Conservation (phyloP, 2,329 filamentous ascomycete species). For the Dryadomyces quercus-mongolicae region DNA sequence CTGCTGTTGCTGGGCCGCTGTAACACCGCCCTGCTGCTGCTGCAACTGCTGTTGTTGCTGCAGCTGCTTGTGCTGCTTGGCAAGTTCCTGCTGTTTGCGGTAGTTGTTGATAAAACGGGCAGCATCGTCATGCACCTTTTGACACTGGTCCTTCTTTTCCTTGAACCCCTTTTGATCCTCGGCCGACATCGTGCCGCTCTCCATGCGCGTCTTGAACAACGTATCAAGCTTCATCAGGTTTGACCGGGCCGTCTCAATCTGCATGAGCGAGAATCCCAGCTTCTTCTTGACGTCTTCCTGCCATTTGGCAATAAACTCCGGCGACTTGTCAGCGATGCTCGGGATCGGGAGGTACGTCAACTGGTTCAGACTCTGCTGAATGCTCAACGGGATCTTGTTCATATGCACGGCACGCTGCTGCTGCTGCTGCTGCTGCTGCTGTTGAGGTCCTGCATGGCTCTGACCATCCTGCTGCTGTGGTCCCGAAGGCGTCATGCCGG, state of each 20-base stretch:
- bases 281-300: slow-evolving; percentile 32
- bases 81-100: slow-evolving; percentile 28
- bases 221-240: slow-evolving; percentile 30
- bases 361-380: slow-evolving; percentile 33
- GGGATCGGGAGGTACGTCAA: slow-evolving; percentile 34
- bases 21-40: not conserved
- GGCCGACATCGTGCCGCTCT: slow-evolving; percentile 29
- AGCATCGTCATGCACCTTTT: slow-evolving; percentile 34
- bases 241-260: slow-evolving; percentile 34
- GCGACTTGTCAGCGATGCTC: slow-evolving; percentile 28
- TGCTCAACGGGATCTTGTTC: slow-evolving; percentile 25
- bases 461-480: slow-evolving; percentile 11
- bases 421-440: not conserved
- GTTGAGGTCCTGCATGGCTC: not conserved
- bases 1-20: not conserved
- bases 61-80: slow-evolving; percentile 11
- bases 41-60: slow-evolving; percentile 11
- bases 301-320: slow-evolving; percentile 34
- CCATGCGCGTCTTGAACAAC: slow-evolving; percentile 27
- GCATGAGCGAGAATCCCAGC: slow-evolving; percentile 34
- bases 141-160: slow-evolving; percentile 28
- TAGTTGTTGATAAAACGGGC: slow-evolving; percentile 35
- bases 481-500: slow-evolving; percentile 10
- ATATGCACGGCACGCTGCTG: slow-evolving; percentile 2
- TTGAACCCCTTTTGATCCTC: slow-evolving; percentile 35